Evolutionary conservation across 495 filamentous ascomycete species (phyloP), one percentile per base, ranked within the genome.

Genomic region (Elaphomyces granulatus): DNA sequence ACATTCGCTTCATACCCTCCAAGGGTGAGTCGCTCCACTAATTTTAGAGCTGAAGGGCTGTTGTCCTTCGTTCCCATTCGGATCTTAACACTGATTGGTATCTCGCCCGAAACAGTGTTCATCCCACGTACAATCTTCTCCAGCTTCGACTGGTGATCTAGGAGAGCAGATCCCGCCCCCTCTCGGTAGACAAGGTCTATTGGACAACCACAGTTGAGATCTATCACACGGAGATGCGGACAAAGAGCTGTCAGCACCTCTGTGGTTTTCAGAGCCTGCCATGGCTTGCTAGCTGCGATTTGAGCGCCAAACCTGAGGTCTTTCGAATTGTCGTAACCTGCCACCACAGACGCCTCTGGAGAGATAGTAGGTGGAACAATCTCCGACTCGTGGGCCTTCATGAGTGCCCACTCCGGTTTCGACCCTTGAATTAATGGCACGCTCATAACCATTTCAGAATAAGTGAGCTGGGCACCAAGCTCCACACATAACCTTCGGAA

Each of bases 401-500:
- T 74, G 46, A 98, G 61, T 14, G 90, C 86, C 90, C 90, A 98
- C 65, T 98, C 90, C 1, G 74, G 67, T 53, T 87, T 94, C 35
- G 79, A 69, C 8, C 90, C 90, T 57, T 95, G 86, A n/a, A 98
- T 68, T 36, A 98, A 60, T 9, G 87, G 85, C 48, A 93, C 58
- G 28, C 85, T 76, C 77, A 96, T 83, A 3, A 92, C 90, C 90
- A 98, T 98, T 53, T 98, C 90, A 0, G 90, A 96, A 64, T 94
- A 96, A 2, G 88, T 98, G 26, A 92, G 63, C 46, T 94, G 83
- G 15, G 90, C 87, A 16, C 90, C 92, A 15, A 95, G 72, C 37
- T 81, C 77, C 0, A 79, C 76, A 50, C 90, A 96, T n/a, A 98
- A 74, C 37, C 92, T 74, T 33, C 90, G 81, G 66, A 94, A 98